Base-by-base conservation (phyloP, 2,329 filamentous ascomycete genomes). In the Penicillium polonicum region DNA sequence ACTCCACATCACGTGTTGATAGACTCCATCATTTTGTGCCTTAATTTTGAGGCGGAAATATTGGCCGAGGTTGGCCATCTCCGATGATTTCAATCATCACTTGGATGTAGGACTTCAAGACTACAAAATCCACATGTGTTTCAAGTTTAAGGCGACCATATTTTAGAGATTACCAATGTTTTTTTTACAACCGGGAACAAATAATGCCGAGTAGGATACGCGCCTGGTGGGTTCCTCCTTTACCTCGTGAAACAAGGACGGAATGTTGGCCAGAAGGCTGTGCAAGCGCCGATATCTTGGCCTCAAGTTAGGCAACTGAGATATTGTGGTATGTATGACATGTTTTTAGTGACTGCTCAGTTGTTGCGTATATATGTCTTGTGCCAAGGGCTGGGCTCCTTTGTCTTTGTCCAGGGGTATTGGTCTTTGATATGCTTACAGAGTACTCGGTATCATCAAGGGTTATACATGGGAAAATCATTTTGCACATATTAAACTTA, bases 1-100 rank as follows among this genome's bases (percentile, higher is more conserved):
- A 67, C 60, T 69, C 64, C 65, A 64, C 60, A 66, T 72, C 68
- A 72, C 69, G 69, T 72, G 69, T 21, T 66, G 68, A 72, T 70
- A 70, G 65, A 33, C 27, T 27, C 36, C 38, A 15, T 25, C 27
- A 25, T 17, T 61, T 53, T 2, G 0, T 57, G 67, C 62, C 65
- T 25, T 21, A 21, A 13, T 8, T 4, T 2, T 41, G 5, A 65
- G 62, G 65, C 59, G 3, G 12, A 8, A 33, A 6, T 27, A 7
- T 48, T n/a, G 31, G n/a, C 19, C 29, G 17, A 17, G n/a, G 12
- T 46, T 23, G 21, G 21, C 6, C n/a, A 29, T 36, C 15, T 41
- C 39, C 21, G 44, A 23, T 33, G 38, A n/a, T 13, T 13, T 44
- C 19, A 39, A 9, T 17, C 27, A 13, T 48, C n/a, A 25, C 31